Percentiles rank a stretch among this genome's conserved stretches.
These are phyloP conservation scores for Colletotrichum sp. DNA, from an alignment of 2,329 filamentous ascomycete species.

Conservation along the genomic window DNA sequence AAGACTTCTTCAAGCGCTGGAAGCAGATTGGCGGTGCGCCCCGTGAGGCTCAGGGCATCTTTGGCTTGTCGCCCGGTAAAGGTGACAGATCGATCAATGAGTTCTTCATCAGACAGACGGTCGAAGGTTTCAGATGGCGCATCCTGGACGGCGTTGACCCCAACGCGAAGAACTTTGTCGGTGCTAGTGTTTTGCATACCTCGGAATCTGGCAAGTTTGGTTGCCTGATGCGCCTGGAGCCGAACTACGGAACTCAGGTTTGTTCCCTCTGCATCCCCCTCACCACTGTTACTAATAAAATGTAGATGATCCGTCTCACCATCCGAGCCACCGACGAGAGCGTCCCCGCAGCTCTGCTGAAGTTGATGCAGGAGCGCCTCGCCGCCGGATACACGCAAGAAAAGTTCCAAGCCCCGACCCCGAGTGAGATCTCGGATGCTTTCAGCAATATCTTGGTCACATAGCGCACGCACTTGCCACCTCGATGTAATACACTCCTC, in stretches of 20 bases:
- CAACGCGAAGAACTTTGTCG: conserved; percentile 92
- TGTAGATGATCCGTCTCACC: conserved; percentile 92
- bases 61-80: conserved; percentile 65
- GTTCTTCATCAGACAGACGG: conserved; percentile 71
- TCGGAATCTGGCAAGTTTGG: conserved; percentile 89
- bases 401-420: conserved; percentile 43
- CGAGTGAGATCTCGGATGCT: conserved; percentile 57
- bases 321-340: conserved; percentile 92
- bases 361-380: conserved; percentile 86
- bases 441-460: conserved; percentile 63
- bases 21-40: conserved; percentile 93
- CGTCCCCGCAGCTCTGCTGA: conserved; percentile 80
- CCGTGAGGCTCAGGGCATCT: conserved; percentile 87
- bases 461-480: not conserved
- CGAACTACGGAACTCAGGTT: conserved; percentile 91
- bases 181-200: conserved; percentile 85
- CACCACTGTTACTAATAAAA: conserved; percentile 25
- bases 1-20: conserved; percentile 99
- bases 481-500: not conserved
- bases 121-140: conserved; percentile 90
- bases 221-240: conserved; percentile 90
- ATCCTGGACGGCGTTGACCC: conserved; percentile 86
- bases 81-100: conserved; percentile 71
- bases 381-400: conserved; percentile 57
- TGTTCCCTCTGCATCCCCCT: not conserved